A percentile compares a stretch with the other conserved stretches of the same genome.
These are phyloP conservation scores for Apiospora malaysiana DNA, from an alignment of 2,329 filamentous ascomycete species.

Conservation along the genomic window DNA sequence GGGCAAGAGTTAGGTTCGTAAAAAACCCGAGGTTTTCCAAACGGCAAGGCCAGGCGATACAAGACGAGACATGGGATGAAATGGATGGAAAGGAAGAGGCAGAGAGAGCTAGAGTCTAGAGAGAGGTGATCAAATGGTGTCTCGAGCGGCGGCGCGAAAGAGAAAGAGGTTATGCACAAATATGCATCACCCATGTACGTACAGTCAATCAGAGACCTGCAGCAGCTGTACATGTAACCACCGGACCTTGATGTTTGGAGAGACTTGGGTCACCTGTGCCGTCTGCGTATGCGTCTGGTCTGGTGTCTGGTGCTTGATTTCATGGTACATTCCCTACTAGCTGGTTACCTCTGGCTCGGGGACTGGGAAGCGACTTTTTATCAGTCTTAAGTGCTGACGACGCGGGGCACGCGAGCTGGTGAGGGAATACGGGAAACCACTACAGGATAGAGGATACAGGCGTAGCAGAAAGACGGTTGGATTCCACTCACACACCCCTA, in stretches of 20 bases:
- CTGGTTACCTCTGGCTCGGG: not conserved
- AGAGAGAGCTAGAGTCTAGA: no score
- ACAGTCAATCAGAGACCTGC: conserved; percentile 17
- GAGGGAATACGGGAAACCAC: no score
- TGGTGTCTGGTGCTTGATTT: no score
- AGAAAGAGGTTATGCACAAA: conserved; percentile 14
- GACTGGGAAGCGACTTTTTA: no score
- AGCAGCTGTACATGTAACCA: conserved; percentile 17
- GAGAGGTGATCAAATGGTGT: not conserved
- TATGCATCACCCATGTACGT: conserved; percentile 16
- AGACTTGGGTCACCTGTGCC: not conserved
- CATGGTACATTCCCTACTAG: not conserved
- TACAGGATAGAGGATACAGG: no score
- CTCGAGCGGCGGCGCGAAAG: not conserved
- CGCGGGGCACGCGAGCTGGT: conserved; percentile 10
- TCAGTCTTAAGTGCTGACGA: not conserved
- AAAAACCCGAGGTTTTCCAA: conserved; percentile 14
- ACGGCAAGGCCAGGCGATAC: conserved; percentile 12
- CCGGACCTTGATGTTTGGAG: not conserved
- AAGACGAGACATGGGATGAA: conserved; percentile 14
- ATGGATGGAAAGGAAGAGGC: not conserved
- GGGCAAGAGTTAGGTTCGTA: conserved; percentile 15
- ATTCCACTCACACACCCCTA: not conserved
- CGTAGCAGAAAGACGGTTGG: no score
- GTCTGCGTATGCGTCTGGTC: not conserved